Evolutionary conservation across 768 basidiomycete genomes (phyloP).

Genomic region (Boletus pseudopeckii): DNA sequence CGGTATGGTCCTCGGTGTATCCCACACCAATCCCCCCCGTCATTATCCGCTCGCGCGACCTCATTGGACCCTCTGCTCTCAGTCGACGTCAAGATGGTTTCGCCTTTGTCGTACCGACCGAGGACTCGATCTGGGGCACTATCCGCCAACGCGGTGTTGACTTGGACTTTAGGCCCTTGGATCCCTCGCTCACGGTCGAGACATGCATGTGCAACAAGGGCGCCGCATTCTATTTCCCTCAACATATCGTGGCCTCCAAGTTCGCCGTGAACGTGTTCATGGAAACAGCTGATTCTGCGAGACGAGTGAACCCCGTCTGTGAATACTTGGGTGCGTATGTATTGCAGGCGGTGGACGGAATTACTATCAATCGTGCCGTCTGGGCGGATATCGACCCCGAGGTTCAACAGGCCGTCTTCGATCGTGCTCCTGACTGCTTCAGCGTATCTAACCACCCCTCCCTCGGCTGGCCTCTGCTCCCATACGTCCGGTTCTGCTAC

Average conservation of each 20-base stretch:
- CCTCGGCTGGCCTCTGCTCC: slow-evolving; percentile 1
- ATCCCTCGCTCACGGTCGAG: neutral
- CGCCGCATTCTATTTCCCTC: slow-evolving; percentile 7
- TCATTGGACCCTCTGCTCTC: slow-evolving; percentile 7
- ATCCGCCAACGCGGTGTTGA: slow-evolving; percentile 16
- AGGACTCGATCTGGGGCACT: slow-evolving; percentile 14
- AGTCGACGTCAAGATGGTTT: neutral
- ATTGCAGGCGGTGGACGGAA: slow-evolving; percentile 1
- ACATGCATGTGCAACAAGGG: neutral
- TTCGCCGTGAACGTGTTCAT: slow-evolving; percentile 29
- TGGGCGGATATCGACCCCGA: slow-evolving; percentile 14
- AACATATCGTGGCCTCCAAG: slow-evolving; percentile 13
- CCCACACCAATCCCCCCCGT: slow-evolving; percentile 23
- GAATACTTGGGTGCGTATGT: slow-evolving; percentile 29
- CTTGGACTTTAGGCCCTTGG: slow-evolving; percentile 1
- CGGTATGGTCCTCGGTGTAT: slow-evolving; percentile 4
- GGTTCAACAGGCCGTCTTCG: neutral
- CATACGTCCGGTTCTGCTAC: slow-evolving; percentile 11
- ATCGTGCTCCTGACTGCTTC: slow-evolving; percentile 2
- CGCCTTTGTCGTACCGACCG: slow-evolving; percentile 6
- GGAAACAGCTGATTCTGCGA: neutral
- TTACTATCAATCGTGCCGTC: neutral
- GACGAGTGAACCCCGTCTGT: neutral
- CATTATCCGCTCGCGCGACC: slow-evolving; percentile 16
- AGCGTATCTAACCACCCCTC: neutral